Conservation (phyloP, 1,284 basidiomycete genomes). For the Ceratobasidium sp. region DNA sequence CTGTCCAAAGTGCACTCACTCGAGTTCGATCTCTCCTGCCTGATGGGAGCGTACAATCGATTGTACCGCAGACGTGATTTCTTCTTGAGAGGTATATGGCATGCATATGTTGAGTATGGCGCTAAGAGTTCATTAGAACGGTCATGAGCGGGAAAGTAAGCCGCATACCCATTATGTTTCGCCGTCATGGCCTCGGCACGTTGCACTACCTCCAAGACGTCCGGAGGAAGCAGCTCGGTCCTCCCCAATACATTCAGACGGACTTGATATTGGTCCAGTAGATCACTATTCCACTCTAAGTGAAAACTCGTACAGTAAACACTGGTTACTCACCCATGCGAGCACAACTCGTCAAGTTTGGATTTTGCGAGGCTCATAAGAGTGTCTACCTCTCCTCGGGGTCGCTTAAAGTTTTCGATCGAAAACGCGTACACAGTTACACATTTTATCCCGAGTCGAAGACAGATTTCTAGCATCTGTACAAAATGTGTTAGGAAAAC, state of each 20-base stretch:
- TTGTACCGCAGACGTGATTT: conserved; percentile 82
- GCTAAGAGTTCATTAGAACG: conserved; percentile 53
- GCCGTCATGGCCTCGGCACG: conserved; percentile 83
- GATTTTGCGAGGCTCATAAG: conserved; percentile 86
- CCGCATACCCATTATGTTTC: conserved; percentile 68
- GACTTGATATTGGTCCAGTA: conserved; percentile 82
- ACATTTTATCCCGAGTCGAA: conserved; percentile 75
- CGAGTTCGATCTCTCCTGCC: conserved; percentile 49
- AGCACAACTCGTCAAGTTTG: conserved; percentile 82
- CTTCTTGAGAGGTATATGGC: conserved; percentile 91
- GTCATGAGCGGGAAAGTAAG: not conserved
- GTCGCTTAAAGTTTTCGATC: conserved; percentile 96
- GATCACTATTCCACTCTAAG: conserved; percentile 58
- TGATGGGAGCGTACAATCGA: conserved; percentile 61
- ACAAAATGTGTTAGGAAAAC: not conserved
- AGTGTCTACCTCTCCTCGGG: conserved; percentile 82
- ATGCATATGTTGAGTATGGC: conserved; percentile 94
- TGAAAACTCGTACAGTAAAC: not conserved
- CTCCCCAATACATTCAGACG: conserved; percentile 85
- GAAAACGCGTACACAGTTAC: conserved; percentile 96
- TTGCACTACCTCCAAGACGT: conserved; percentile 72
- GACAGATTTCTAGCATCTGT: conserved; percentile 83
- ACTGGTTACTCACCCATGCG: conserved; percentile 69
- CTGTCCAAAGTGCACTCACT: conserved; percentile 44
- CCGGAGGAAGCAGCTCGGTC: conserved; percentile 74